phyloP scores from a whole-genome alignment of 352 stramenopile species.

The Phytophthora gonapodyides region DNA sequence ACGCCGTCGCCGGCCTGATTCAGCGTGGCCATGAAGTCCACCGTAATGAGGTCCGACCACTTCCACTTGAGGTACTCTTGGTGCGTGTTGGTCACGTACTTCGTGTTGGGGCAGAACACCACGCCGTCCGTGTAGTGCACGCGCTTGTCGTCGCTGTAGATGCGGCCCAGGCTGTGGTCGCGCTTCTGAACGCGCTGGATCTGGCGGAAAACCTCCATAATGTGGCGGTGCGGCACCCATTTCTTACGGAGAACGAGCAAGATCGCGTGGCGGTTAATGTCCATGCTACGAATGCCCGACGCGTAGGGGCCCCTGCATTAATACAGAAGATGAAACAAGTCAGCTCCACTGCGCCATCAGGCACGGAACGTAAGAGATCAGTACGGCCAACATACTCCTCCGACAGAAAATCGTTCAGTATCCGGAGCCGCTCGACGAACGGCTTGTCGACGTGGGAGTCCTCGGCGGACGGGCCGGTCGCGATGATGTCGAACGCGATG shows the following conservation, averaged over 20 bases:
- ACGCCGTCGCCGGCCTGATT: slow-evolving; percentile 61
- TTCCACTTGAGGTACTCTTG: slow-evolving; percentile 94
- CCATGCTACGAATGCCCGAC: slow-evolving; percentile 61
- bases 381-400: slow-evolving; percentile 61
- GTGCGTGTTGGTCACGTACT: slow-evolving; percentile 84
- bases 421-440: slow-evolving; percentile 79
- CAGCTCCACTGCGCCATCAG: neutral
- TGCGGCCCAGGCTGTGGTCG: slow-evolving; percentile 72
- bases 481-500: slow-evolving; percentile 92
- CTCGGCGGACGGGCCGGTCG: slow-evolving; percentile 62
- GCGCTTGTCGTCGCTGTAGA: slow-evolving; percentile 85
- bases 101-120: slow-evolving; percentile 89
- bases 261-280: slow-evolving; percentile 70
- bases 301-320: slow-evolving; percentile 67
- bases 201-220: slow-evolving; percentile 82
- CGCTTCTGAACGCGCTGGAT: slow-evolving; percentile 81
- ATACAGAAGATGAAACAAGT: slow-evolving; percentile 6
- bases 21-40: slow-evolving; percentile 81
- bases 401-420: slow-evolving; percentile 85
- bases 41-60: slow-evolving; percentile 90
- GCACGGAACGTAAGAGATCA: neutral
- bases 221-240: slow-evolving; percentile 81
- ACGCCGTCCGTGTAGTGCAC: slow-evolving; percentile 91
- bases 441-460: slow-evolving; percentile 83
- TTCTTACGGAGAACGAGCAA: slow-evolving; percentile 83